These are phyloP conservation scores for Kurtzmaniella cleridarum DNA, from an alignment of 805 yeast genomes.

Conservation along the genomic window DNA sequence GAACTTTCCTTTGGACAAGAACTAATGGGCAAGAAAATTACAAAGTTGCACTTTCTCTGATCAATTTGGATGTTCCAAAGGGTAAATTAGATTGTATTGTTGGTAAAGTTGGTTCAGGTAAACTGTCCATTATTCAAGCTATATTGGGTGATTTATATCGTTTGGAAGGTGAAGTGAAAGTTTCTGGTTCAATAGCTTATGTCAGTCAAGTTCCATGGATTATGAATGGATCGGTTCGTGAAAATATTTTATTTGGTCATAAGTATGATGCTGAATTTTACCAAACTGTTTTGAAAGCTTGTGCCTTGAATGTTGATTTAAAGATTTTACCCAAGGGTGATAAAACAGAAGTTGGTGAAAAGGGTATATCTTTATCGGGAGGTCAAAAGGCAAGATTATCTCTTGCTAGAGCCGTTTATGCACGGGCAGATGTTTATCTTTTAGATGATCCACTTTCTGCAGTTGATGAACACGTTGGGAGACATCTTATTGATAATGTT, in stretches of 20 bases:
- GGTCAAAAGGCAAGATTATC: conserved; percentile 97
- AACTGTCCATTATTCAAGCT: conserved; percentile 75
- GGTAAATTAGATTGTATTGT: conserved; percentile 82
- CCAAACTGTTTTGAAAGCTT: conserved; percentile 74
- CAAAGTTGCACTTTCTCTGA: conserved; percentile 60
- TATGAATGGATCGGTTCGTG: conserved; percentile 88
- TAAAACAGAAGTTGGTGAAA: conserved; percentile 90
- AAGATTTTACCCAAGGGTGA: conserved; percentile 84
- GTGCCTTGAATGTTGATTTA: conserved; percentile 80
- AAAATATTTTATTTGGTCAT: conserved; percentile 88
- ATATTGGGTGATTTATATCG: conserved; percentile 79
- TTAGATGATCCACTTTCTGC: conserved; percentile 94
- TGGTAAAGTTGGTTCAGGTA: conserved; percentile 89
- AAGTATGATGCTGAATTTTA: conserved; percentile 78
- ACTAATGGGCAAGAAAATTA: conserved; percentile 50
- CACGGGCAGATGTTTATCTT: conserved; percentile 86
- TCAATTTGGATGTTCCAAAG: conserved; percentile 59
- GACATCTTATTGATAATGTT: conserved; percentile 76
- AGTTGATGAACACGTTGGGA: conserved; percentile 95
- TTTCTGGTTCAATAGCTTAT: conserved; percentile 79
- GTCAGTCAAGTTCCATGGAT: conserved; percentile 96
- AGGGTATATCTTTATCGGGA: conserved; percentile 93
- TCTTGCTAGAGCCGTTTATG: conserved; percentile 91
- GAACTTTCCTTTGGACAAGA: conserved; percentile 76
- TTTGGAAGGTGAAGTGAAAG: conserved; percentile 63